Evolutionary conservation across 2,329 filamentous ascomycete genomes (phyloP).

Genomic region (Penicillium oxalicum): DNA sequence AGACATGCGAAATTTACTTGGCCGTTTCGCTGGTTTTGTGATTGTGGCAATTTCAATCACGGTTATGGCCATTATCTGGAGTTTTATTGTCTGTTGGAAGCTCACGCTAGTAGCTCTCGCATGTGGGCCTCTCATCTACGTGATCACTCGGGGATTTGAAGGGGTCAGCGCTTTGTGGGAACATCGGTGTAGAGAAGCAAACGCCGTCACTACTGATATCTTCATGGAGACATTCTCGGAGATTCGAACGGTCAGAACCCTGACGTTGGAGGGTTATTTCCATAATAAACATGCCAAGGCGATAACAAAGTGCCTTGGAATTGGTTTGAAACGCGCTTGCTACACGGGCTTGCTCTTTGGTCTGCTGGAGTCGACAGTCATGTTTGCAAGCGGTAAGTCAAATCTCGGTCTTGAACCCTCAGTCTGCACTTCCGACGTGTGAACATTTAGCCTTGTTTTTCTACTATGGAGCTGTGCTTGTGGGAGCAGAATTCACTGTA

Average conservation of each 20-base stretch:
- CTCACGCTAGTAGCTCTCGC: constrained; percentile 70
- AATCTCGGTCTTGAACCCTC: too few species aligned
- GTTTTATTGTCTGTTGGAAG: constrained; percentile 68
- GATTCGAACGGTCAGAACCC: constrained; percentile 68
- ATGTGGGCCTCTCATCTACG: constrained; percentile 61
- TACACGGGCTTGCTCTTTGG: constrained; percentile 70
- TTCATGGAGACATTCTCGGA: constrained; percentile 72
- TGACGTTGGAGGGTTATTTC: constrained; percentile 71
- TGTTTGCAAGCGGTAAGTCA: constrained; percentile 57
- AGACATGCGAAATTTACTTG: constrained; percentile 77
- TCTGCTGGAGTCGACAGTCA: constrained; percentile 65
- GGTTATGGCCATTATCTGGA: constrained; percentile 65
- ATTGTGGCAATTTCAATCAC: constrained; percentile 64
- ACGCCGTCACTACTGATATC: constrained; percentile 55
- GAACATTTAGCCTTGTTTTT: constrained; percentile 61
- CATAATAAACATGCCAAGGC: constrained; percentile 54
- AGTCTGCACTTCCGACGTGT: constrained; percentile 6
- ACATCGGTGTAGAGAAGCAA: constrained; percentile 56
- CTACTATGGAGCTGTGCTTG: constrained; percentile 68
- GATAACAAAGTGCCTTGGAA: constrained; percentile 47
- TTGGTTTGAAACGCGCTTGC: constrained; percentile 61
- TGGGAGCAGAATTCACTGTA: constrained; percentile 49
- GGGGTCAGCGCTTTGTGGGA: constrained; percentile 67
- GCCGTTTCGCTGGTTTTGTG: constrained; percentile 66
- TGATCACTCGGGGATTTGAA: constrained; percentile 60